Evolutionary conservation across 2,329 filamentous ascomycete genomes (phyloP), one percentile per base, ranked within the genome.

Genomic region (Fusarium cicatricum): DNA sequence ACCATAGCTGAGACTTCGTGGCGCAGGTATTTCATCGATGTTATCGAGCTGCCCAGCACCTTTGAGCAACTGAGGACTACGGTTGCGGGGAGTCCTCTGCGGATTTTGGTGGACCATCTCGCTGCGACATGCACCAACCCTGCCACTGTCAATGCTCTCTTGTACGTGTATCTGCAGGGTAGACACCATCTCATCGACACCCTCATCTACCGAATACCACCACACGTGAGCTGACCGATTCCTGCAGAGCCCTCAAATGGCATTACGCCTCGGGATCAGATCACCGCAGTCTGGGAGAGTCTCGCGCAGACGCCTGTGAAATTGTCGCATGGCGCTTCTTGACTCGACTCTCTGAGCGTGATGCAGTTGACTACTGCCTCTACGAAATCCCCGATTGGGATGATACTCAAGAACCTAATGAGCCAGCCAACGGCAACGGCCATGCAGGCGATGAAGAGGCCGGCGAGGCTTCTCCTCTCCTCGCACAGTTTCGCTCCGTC

Each of bases 261-360:
- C 89, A 93, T 69, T 94, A 87, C 67, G 78, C 89, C 57, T 78
- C 83, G 19, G 81, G 84, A 11, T 77, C 81, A 29, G 88, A 90
- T 58, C 79, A 89, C 53, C 84, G 85, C 55, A 86, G 86, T 4
- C 75, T 93, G 28, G 85, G 86, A 52, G 84, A 89, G 52, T 84
- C 89, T 12, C 82, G 90, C 48, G 89, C 88, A 16, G 85, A 86
- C 69, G 90, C 89, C 23, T 93, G 90, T 69, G 90, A 94, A 76
- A 90, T 92, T 58, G 89, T 92, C 12, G 90, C 90, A 32, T 92
- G 90, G 88, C 84, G 90, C 33, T 91, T 92, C 65, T 78, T 93
- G 31, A 86, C 85, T 14, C 85, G 85, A 49, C 77, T 92, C 28
- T 88, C 87, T 2, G 89, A 92, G 69, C 79, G 85, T 19, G 90